These are phyloP conservation scores for Colletotrichum sidae DNA, from an alignment of 2,329 filamentous ascomycete species.

Conservation along the genomic window DNA sequence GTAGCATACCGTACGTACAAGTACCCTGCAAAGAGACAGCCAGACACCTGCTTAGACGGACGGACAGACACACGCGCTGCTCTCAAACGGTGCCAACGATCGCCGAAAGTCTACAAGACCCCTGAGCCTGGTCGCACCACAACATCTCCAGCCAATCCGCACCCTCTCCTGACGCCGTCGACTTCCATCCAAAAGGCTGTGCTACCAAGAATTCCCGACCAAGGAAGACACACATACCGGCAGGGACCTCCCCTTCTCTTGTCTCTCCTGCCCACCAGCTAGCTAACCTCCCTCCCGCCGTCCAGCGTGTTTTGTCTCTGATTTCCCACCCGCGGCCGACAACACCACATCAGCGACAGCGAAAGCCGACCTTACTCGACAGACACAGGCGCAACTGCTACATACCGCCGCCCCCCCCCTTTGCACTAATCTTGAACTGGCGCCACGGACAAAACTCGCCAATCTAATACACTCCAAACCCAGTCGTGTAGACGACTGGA, in stretches of 20 bases:
- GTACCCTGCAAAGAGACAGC: conserved; percentile 4
- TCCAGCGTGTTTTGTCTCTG: conserved; percentile 24
- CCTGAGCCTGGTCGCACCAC: conserved; percentile 35
- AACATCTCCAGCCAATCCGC: conserved; percentile 28
- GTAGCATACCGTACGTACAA: neutral
- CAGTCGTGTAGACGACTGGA: neutral
- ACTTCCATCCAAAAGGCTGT: conserved; percentile 30
- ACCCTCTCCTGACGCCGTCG: conserved; percentile 32
- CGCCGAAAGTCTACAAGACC: conserved; percentile 38
- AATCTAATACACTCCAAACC: conserved; percentile 11
- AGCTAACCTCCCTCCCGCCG: conserved; percentile 27
- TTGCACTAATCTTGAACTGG: neutral
- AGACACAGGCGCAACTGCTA: neutral
- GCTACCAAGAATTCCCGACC: conserved; percentile 31
- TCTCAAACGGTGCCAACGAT: conserved; percentile 35
- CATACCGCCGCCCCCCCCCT: neutral
- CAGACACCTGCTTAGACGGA: neutral
- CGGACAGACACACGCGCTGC: conserved; percentile 30
- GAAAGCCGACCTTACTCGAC: neutral
- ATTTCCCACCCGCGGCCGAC: conserved; percentile 20
- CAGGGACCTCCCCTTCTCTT: conserved; percentile 34
- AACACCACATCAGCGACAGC: conserved; percentile 4
- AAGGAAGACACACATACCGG: conserved; percentile 28
- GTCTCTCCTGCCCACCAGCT: conserved; percentile 25
- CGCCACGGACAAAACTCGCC: conserved; percentile 10